Conservation (phyloP, 2,329 filamentous ascomycete species). For the Aspergillus clavatus region DNA sequence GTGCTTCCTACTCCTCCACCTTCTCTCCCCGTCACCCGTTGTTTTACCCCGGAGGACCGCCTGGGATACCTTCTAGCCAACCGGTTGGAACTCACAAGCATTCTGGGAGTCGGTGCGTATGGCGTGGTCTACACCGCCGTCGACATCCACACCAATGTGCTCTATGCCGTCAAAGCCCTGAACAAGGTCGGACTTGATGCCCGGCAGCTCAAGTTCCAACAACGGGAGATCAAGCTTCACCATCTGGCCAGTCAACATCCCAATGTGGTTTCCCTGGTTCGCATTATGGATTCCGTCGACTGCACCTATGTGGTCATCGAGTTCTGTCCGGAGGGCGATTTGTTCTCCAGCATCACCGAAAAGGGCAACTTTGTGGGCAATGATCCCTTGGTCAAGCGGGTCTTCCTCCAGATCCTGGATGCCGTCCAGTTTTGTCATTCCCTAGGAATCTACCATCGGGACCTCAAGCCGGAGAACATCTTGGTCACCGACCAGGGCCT, state of each 20-base stretch:
- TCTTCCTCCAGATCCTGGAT: conserved; percentile 93
- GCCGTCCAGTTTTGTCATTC: conserved; percentile 94
- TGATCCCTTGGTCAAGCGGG: conserved; percentile 77
- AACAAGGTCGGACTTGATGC: conserved; percentile 89
- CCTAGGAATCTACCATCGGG: conserved; percentile 90
- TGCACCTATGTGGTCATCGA: conserved; percentile 96
- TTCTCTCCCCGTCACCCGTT: conserved; percentile 44
- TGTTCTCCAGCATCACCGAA: conserved; percentile 97
- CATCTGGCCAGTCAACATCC: conserved; percentile 81
- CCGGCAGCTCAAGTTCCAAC: conserved; percentile 84
- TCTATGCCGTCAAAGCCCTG: conserved; percentile 94
- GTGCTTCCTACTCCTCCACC: conserved; percentile 45
- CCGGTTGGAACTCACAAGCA: conserved; percentile 74
- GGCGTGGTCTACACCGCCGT: conserved; percentile 90
- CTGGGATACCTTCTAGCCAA: conserved; percentile 79
- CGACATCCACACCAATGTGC: conserved; percentile 73
- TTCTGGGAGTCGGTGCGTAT: conserved; percentile 91
- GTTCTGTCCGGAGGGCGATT: conserved; percentile 92
- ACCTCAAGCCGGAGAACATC: conserved; percentile 97
- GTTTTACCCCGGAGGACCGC: conserved; percentile 71
- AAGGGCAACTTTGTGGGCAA: conserved; percentile 88
- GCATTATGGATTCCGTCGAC: conserved; percentile 86
- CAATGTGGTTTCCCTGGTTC: conserved; percentile 89
- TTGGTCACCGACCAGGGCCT: conserved; percentile 82
- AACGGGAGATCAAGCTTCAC: conserved; percentile 87